Conservation (phyloP, 2,329 filamentous ascomycete genomes). For the Stemphylium vesicarium region DNA sequence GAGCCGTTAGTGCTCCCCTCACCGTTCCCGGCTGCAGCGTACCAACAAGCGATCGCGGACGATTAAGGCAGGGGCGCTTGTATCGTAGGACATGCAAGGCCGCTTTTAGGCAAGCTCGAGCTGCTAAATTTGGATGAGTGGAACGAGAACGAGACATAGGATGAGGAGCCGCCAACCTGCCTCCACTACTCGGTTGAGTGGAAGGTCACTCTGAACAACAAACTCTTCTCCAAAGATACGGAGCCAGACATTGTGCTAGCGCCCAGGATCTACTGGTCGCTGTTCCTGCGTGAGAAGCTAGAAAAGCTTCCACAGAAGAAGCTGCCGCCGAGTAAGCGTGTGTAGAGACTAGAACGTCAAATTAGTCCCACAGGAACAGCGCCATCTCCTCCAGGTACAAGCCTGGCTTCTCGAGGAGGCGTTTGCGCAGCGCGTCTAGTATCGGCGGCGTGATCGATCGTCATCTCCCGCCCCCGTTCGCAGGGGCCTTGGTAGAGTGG, state of each 20-base stretch:
- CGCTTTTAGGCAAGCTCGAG: conserved; percentile 7
- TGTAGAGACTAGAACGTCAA: too few species aligned
- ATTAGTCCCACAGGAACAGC: too few species aligned
- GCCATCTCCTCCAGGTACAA: too few species aligned
- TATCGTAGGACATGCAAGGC: background rate
- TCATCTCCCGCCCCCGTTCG: too few species aligned
- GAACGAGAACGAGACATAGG: conserved; percentile 22
- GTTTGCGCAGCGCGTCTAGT: too few species aligned
- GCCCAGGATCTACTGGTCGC: conserved; percentile 17
- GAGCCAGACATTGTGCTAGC: conserved; percentile 35
- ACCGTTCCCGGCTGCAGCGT: background rate
- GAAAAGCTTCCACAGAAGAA: conserved; percentile 16
- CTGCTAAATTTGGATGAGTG: conserved; percentile 16
- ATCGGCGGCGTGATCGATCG: too few species aligned
- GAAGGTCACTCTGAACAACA: conserved; percentile 34
- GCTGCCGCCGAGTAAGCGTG: conserved; percentile 13
- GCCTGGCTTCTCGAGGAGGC: too few species aligned
- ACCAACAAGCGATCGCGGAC: conserved; percentile 1
- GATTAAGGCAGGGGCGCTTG: background rate
- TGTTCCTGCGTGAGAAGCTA: conserved; percentile 12
- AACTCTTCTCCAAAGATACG: conserved; percentile 31
- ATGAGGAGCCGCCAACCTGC: conserved; percentile 25
- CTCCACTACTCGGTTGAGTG: conserved; percentile 38
- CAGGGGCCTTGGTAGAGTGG: too few species aligned
- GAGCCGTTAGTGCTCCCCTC: conserved; percentile 4